A percentile compares a stretch with the other conserved stretches of the same genome.
Evolutionary conservation across 2,329 filamentous ascomycete species (phyloP).

Genomic region (Neofusicoccum kwambonambiense): DNA sequence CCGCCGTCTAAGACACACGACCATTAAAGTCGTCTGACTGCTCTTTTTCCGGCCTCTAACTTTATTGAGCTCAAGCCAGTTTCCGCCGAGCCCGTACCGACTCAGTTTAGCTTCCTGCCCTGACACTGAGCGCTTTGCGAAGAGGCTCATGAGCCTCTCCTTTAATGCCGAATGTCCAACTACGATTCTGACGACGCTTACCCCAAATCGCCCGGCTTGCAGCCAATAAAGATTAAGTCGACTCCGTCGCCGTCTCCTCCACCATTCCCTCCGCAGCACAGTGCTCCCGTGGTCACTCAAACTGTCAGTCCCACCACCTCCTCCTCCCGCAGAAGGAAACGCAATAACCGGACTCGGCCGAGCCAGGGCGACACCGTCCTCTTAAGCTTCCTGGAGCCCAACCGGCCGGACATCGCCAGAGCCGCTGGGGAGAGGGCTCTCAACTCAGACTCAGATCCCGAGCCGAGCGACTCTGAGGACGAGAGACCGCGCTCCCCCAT

Average conservation of each 20-base stretch:
- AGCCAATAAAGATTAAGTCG: conserved; percentile 44
- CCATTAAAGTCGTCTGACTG: background rate
- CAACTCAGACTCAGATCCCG: conserved; percentile 43
- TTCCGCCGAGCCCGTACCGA: conserved; percentile 6
- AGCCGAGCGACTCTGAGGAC: conserved; percentile 46
- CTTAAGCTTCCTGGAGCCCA: conserved; percentile 63
- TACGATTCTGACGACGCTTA: conserved; percentile 53
- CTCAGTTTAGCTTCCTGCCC: conserved; percentile 5
- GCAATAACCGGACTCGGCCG: conserved; percentile 53
- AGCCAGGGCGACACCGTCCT: conserved; percentile 66
- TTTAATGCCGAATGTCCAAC: conserved; percentile 20
- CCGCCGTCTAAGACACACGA: background rate
- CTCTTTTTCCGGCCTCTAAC: conserved; percentile 4
- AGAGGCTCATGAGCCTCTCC: conserved; percentile 18
- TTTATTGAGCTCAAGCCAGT: conserved; percentile 9
- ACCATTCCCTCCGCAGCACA: conserved; percentile 31
- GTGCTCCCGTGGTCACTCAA: conserved; percentile 25
- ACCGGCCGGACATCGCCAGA: conserved; percentile 63
- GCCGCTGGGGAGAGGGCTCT: conserved; percentile 56
- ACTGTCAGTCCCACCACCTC: conserved; percentile 44
- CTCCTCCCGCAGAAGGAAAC: conserved; percentile 39
- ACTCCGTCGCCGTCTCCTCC: conserved; percentile 54
- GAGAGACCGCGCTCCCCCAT: conserved; percentile 18
- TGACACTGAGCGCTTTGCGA: background rate
- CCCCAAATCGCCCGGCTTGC: conserved; percentile 43